Conservation (phyloP, 495 filamentous ascomycete genomes). For the Chaetomium fimeti region DNA sequence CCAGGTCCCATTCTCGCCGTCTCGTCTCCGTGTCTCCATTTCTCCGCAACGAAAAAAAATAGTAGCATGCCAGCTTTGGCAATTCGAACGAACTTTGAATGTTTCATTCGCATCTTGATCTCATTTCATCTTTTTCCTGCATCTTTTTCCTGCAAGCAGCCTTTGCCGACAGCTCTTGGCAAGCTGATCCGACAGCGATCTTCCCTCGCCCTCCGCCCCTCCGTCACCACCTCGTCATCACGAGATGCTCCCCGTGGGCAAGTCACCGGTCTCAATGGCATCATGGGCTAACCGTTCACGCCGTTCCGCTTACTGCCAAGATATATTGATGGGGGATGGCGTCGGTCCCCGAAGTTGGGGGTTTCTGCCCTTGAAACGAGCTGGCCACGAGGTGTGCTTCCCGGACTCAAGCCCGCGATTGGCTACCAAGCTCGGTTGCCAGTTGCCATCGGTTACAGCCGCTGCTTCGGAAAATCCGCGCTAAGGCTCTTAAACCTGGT, state of each 20-base stretch:
- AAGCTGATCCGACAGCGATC: slow-evolving; percentile 4
- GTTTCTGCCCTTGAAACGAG: slow-evolving; percentile 9
- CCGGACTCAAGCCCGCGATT: not conserved
- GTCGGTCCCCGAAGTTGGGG: not conserved
- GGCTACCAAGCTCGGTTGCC: slow-evolving; percentile 9
- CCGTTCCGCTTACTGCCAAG: not conserved
- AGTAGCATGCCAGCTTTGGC: not conserved
- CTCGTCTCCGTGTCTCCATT: not conserved
- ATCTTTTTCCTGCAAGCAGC: not conserved
- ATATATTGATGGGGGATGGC: not conserved
- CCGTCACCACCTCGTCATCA: slow-evolving; percentile 4
- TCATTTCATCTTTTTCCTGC: slow-evolving; percentile 1
- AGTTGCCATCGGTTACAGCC: slow-evolving; percentile 3
- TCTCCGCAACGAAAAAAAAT: not conserved
- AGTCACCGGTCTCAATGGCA: slow-evolving; percentile 4
- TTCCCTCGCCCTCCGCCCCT: not conserved
- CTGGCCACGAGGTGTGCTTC: slow-evolving; percentile 7
- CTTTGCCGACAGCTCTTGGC: slow-evolving; percentile 9
- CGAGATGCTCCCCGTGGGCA: not conserved
- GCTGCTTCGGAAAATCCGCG: not conserved
- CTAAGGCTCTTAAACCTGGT: not conserved
- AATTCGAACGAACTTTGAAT: not conserved
- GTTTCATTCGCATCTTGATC: not conserved
- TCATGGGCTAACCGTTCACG: not conserved
- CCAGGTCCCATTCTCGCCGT: too few species aligned